Base-by-base conservation (phyloP, 192 early-diverging fungal genomes). In the Kappamyces sp. region DNA sequence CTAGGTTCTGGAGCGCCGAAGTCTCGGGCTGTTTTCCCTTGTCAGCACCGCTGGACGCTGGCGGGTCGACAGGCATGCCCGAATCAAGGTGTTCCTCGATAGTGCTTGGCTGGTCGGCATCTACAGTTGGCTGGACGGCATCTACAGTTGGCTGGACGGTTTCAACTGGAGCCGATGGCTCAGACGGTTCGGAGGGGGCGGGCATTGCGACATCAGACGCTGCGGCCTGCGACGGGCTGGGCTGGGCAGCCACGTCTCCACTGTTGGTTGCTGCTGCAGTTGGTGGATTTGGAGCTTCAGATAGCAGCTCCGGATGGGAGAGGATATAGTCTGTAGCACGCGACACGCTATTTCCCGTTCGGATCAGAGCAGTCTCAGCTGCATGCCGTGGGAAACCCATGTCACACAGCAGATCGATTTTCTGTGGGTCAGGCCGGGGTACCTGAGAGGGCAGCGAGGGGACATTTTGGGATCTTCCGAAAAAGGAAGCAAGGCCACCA, bases 261-360 rank as follows among this genome's bases (percentile, higher is more conserved):
- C 34, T 2, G 72, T 66, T 9, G 75, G 7, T 35, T 34, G 46
- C 14, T 33, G 40, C 43, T 0, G 77, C 62, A 5, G 58, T 59
- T 30, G 67, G 63, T n/a, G 45, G 30, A 7, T 43, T 50, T 38
- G 46, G 49, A 22, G 57, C 35, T 66, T 63, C 47, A 51, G 57
- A 46, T 35, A 62, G 22, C 32, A 83, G 66, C 50, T 84, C 72
- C 1, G 83, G 87, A 58, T 91, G 81, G 7, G 77, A 83, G 3
- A 96, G 62, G 31, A 98, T 64, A 51, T 91, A 92, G 33, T 98
- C 90, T 0, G 89, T 83, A 0, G 94, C 94, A 12, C 89, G 75
- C 14, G 74, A 74, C 3, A 94, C 69, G 50, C 87, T 87, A 47
- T 89, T 89, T n/a, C 69, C 73, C 50, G 80, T 85, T 1, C 90